These are phyloP conservation scores for Fusarium brevicatenulatum DNA, from an alignment of 2,329 filamentous ascomycete species.

Conservation along the genomic window DNA sequence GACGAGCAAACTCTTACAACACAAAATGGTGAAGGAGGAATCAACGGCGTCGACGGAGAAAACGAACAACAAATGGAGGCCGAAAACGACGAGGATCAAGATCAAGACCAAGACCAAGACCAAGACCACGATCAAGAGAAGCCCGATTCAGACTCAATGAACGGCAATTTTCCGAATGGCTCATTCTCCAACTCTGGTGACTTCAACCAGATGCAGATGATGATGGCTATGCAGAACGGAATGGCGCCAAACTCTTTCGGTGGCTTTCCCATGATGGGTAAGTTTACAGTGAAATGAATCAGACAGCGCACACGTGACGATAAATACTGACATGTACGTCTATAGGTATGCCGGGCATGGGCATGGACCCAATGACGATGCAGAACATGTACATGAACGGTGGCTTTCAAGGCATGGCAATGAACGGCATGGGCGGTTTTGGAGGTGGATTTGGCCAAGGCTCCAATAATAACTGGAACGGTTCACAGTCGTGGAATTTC, in stretches of 20 bases:
- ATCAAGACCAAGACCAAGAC: slow-evolving; percentile 27
- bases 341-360: slow-evolving; percentile 81
- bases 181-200: slow-evolving; percentile 70
- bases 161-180: slow-evolving; percentile 65
- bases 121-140: slow-evolving; percentile 41
- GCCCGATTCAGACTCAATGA: slow-evolving; percentile 52
- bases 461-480: slow-evolving; percentile 83
- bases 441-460: slow-evolving; percentile 69
- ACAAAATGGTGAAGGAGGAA: slow-evolving; percentile 38
- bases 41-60: slow-evolving; percentile 38
- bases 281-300: slow-evolving; percentile 51
- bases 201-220: slow-evolving; percentile 82
- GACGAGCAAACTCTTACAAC: slow-evolving; percentile 33
- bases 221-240: slow-evolving; percentile 80
- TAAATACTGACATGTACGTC: slow-evolving; percentile 44
- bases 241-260: slow-evolving; percentile 67
- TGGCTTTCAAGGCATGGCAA: slow-evolving; percentile 81
- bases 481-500: slow-evolving; percentile 84
- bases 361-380: slow-evolving; percentile 83
- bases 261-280: slow-evolving; percentile 87
- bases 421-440: slow-evolving; percentile 80
- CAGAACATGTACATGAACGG: slow-evolving; percentile 83
- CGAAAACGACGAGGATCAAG: slow-evolving; percentile 46
- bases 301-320: background rate
- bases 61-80: slow-evolving; percentile 40